Conservation (phyloP, 352 stramenopile species). For the Globisporangium uncinulatum region DNA sequence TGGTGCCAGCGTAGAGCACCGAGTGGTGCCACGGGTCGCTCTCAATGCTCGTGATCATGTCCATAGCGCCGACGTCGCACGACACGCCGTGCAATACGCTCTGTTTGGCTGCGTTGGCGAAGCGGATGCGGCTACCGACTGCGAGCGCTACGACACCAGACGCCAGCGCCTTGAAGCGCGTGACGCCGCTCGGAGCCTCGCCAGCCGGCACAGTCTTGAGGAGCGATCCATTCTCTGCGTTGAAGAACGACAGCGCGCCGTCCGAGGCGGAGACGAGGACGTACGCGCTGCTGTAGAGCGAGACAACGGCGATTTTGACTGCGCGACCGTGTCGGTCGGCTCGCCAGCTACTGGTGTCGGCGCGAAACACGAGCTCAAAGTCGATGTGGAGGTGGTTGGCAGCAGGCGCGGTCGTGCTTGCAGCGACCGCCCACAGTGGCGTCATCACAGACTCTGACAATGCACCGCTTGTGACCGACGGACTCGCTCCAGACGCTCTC, state of each 20-base stretch:
- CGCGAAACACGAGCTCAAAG: constrained; percentile 12
- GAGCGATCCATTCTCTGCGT: constrained; percentile 15
- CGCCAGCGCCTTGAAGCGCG: constrained; percentile 17
- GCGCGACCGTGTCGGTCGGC: not conserved
- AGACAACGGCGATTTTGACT: constrained; percentile 10
- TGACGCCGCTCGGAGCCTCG: not conserved
- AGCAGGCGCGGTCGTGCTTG: constrained; percentile 3
- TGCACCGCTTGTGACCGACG: not conserved
- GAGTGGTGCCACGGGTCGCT: constrained; percentile 24
- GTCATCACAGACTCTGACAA: not conserved
- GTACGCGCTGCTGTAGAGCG: constrained; percentile 12
- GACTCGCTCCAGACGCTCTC: not conserved
- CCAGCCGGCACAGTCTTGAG: constrained; percentile 5
- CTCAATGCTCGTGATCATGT: constrained; percentile 26
- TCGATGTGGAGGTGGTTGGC: constrained; percentile 11
- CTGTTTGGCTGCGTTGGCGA: constrained; percentile 19
- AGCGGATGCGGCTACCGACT: constrained; percentile 19
- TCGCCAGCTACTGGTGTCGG: not conserved
- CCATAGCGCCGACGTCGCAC: constrained; percentile 20
- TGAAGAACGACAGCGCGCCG: constrained; percentile 11
- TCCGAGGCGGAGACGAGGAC: constrained; percentile 1
- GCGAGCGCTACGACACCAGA: constrained; percentile 23
- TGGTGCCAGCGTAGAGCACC: constrained; percentile 24
- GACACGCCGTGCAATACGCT: constrained; percentile 10
- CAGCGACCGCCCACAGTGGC: not conserved